Evolutionary conservation across 192 early-diverging fungal genomes (phyloP), one percentile per base, ranked within the genome.

Genomic region (Rhizophagus sp.): DNA sequence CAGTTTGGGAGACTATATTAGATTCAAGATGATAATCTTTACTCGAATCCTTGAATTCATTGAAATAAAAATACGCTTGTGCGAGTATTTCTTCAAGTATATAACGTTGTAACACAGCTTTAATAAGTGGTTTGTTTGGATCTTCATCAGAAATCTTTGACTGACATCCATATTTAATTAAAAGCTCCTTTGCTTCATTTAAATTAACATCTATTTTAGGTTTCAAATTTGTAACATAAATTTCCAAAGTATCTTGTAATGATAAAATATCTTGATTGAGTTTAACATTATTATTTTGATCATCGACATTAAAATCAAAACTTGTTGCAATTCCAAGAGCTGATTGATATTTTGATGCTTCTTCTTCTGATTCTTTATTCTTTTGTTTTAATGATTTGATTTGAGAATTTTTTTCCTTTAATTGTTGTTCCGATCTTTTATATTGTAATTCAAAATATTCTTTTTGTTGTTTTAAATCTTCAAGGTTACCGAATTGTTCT

Each of bases 211-310:
- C 7, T 33, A 67, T 33, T 7, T 33, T 33, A 17, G 25, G 25
- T 67, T 67, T 67, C 27, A 67, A 33, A 67, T 67, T 67, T 17
- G 65, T 67, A 17, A 67, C 65, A 13, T 33, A 67, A 27, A 17
- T 67, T 34, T 27, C 25, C 4, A 67, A 17, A 33, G 13, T 67
- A 34, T 67, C 65, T 15, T 67, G 33, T 27, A 67, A 67, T 6
- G 12, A 5, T 33, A 33, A 33, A 34, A 67, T 67, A 67, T 67
- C 65, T 33, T 67, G 12, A 19, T 5, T 34, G 12, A 67, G 33
- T 33, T 33, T 17, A 19, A 67, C 65, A 6, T 10, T 17, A 13
- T 34, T 3, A 34, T 34, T 67, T 27, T 34, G 65, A 33, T 34
- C 65, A 34, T 67, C 65, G 10, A 12, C 11, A 34, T 4, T 33